phyloP scores from a whole-genome alignment of 306 rosid species.

The Quercus ilex region DNA sequence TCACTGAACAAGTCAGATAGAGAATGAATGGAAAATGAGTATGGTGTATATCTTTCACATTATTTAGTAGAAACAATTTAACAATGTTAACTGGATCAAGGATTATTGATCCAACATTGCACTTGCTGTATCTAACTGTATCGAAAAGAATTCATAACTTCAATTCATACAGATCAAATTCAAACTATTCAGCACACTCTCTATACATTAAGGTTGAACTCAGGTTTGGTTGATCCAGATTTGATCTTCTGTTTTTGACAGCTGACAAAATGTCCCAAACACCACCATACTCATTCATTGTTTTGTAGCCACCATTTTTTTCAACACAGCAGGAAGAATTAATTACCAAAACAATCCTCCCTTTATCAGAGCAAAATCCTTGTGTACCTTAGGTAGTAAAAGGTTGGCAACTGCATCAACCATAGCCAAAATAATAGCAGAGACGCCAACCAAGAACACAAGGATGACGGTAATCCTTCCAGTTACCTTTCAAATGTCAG shows the following conservation, averaged over 20 bases:
- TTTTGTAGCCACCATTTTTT: conserved; percentile 16
- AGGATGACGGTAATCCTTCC: background rate
- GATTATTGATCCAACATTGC: conserved; percentile 8
- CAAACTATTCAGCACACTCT: conserved; percentile 30
- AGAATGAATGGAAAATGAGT: conserved; percentile 10
- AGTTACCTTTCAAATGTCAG: background rate
- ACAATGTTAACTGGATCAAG: conserved; percentile 14
- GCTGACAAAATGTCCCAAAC: conserved; percentile 16
- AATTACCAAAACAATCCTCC: conserved; percentile 26
- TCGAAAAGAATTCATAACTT: conserved; percentile 29
- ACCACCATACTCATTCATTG: conserved; percentile 11
- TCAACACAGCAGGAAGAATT: conserved; percentile 20
- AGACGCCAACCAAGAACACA: conserved; percentile 15
- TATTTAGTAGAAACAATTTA: conserved; percentile 18
- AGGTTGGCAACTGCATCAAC: conserved; percentile 15
- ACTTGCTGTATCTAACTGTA: conserved; percentile 26
- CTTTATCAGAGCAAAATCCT: conserved; percentile 10
- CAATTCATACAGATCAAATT: conserved; percentile 28
- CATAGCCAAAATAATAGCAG: background rate
- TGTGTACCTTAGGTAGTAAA: conserved; percentile 20
- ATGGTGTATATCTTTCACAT: background rate
- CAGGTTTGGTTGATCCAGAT: conserved; percentile 26
- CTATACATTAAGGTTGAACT: conserved; percentile 26
- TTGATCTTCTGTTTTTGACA: conserved; percentile 29
- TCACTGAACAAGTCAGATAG: conserved; percentile 10